Evolutionary conservation across 371 early-diverging fungal species (phyloP), one percentile per base, ranked within the genome.

Genomic region (Lichtheimia ramosa): DNA sequence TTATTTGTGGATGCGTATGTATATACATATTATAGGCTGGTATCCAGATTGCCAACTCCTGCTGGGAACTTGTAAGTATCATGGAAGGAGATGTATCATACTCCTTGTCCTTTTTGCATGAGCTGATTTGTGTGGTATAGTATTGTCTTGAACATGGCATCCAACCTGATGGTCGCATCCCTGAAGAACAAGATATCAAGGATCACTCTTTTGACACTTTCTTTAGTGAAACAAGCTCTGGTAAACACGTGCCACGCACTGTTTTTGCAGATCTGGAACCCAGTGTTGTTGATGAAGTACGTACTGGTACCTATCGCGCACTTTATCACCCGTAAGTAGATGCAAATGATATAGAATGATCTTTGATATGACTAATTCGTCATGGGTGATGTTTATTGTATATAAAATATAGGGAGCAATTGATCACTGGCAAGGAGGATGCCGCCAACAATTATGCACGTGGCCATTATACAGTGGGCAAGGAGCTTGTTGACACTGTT

Each of bases 391-490:
- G 21, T 46, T 46, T 25, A 43, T 12, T 41, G 41, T 43, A 25
- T 25, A 5, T 5, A 25, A 25, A 25, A 2, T 25, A 25, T 25
- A 55, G 34, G 34, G 93, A 95, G 71, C 94, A 95, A 84, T 83
- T 99, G 68, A 97, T 99, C 81, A 90, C 91, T 66, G 99, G 99
- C 65, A 97, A 98, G 87, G 98, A 98, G 80, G 99, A 98, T 81
- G 99, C 99, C 27, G 99, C 98, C 69, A 98, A 99, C 89, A 98
- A 98, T 91, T 99, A 98, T 77, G 99, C 99, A 48, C 92, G 98
- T 88, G 99, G 99, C 72, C 97, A 99, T 85, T 99, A 98, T 87
- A 98, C 99, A 56, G 91, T 97, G 64, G 99, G 99, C 62, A 97
- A 97, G 87, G 97, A 97, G 77, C 90, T 98, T 57, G 91, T 98